Conservation (phyloP, 495 filamentous ascomycete genomes). For the Monascus purpureus region DNA sequence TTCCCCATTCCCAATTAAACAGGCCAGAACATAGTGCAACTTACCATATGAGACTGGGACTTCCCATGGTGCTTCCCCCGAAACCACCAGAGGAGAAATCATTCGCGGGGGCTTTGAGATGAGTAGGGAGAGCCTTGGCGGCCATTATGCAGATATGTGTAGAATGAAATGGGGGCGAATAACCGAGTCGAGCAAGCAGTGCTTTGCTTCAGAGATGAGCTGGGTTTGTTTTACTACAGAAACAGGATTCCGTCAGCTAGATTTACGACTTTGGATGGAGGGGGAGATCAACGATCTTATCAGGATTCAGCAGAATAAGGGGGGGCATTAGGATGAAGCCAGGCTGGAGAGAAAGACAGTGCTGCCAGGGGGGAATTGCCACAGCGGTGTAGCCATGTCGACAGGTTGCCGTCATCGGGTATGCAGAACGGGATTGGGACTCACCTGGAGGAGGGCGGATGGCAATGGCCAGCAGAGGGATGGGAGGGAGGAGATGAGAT, state of each 20-base stretch:
- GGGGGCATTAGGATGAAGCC: slow-evolving; percentile 5
- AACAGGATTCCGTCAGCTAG: no score
- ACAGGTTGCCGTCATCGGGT: slow-evolving; percentile 26
- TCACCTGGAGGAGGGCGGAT: not conserved
- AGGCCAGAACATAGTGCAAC: slow-evolving; percentile 20
- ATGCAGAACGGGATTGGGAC: not conserved
- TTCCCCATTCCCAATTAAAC: no score
- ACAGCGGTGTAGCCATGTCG: slow-evolving; percentile 15
- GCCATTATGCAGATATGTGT: slow-evolving; percentile 44
- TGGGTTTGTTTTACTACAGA: no score
- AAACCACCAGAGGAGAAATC: slow-evolving; percentile 39
- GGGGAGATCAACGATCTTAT: no score
- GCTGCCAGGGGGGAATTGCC: slow-evolving; percentile 13
- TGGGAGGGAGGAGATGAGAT: slow-evolving; percentile 1
- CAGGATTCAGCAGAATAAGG: slow-evolving; percentile 4
- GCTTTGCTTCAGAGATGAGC: no score
- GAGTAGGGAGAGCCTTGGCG: slow-evolving; percentile 56
- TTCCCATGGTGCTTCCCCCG: slow-evolving; percentile 79
- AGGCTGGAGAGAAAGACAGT: slow-evolving; percentile 3
- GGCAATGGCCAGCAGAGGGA: no score
- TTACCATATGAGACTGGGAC: slow-evolving; percentile 89
- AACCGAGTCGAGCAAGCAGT: slow-evolving; percentile 2
- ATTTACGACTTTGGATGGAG: no score
- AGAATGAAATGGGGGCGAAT: not conserved
- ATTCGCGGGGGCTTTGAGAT: slow-evolving; percentile 52